Evolutionary conservation across 1,284 basidiomycete species (phyloP).

Genomic region (Phylloporus sp.): DNA sequence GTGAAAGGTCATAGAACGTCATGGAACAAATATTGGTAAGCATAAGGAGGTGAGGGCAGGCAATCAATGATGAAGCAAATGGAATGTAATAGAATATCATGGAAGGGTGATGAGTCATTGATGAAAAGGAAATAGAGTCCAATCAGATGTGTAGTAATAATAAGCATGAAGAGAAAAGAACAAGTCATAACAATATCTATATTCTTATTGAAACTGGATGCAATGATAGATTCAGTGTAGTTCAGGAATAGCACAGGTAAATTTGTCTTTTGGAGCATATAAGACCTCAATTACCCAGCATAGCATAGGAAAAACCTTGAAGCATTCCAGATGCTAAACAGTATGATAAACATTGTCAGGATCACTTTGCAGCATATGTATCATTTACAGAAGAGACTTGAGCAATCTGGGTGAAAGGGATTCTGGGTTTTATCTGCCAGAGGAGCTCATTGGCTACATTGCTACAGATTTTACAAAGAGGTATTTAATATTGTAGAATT

Average conservation of each 20-base stretch:
- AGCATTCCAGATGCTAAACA: constrained; percentile 76
- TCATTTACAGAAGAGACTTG: constrained; percentile 73
- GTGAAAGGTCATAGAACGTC: no score
- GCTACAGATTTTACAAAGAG: no score
- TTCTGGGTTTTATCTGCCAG: constrained; percentile 83
- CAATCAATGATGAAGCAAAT: no score
- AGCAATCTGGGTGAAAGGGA: constrained; percentile 76
- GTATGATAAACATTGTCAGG: constrained; percentile 70
- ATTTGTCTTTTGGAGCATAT: constrained; percentile 83
- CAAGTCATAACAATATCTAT: no score
- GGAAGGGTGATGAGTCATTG: no score
- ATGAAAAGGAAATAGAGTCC: no score
- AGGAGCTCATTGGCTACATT: constrained; percentile 90
- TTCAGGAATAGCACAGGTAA: constrained; percentile 80
- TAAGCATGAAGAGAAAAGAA: no score
- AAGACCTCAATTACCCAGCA: constrained; percentile 68
- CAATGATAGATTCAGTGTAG: constrained; percentile 67
- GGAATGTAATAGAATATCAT: no score
- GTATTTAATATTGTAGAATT: no score
- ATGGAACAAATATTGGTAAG: no score
- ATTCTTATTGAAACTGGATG: constrained; percentile 76
- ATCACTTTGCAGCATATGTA: constrained; percentile 74
- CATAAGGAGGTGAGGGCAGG: no score
- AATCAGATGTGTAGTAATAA: no score
- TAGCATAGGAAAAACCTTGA: constrained; percentile 58